Evolutionary conservation across 371 early-diverging fungal genomes (phyloP).

Genomic region (Mortierella sp.): DNA sequence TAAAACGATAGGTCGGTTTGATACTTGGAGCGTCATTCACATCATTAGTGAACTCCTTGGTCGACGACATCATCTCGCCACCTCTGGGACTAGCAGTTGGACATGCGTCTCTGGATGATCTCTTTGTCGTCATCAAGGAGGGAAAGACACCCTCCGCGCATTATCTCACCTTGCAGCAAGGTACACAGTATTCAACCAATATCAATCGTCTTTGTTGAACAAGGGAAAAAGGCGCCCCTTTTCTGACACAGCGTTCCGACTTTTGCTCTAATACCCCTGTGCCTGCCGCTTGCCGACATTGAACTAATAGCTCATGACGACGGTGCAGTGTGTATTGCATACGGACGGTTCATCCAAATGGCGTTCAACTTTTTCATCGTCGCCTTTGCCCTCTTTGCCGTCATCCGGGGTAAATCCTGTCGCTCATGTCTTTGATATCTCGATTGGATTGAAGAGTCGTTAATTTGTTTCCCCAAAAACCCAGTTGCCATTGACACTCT

Average conservation of each 20-base stretch:
- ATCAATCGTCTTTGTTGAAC: neutral
- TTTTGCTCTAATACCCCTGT: neutral
- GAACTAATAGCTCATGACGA: slow-evolving; percentile 28
- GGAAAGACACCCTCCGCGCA: slow-evolving; percentile 16
- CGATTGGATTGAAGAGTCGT: too few relatives aligned
- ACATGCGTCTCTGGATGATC: slow-evolving; percentile 37
- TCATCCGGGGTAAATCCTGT: slow-evolving; percentile 23
- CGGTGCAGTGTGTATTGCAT: slow-evolving; percentile 45
- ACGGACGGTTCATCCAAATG: slow-evolving; percentile 45
- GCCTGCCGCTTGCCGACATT: neutral
- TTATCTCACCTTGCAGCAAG: slow-evolving; percentile 43
- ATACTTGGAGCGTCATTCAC: slow-evolving; percentile 44
- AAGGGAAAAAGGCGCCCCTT: neutral
- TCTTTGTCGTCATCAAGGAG: slow-evolving; percentile 46
- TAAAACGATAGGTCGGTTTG: slow-evolving; percentile 34
- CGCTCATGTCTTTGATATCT: neutral
- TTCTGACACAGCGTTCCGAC: neutral
- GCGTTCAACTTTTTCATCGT: slow-evolving; percentile 46
- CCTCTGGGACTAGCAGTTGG: slow-evolving; percentile 47
- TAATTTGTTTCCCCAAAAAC: too few relatives aligned
- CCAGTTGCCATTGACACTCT: neutral
- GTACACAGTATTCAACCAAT: slow-evolving; percentile 1
- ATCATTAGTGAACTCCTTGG: slow-evolving; percentile 34
- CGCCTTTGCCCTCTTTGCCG: slow-evolving; percentile 28
- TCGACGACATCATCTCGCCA: slow-evolving; percentile 48